phyloP scores from a whole-genome alignment of 75 land plant species.

The Pinus taeda region DNA sequence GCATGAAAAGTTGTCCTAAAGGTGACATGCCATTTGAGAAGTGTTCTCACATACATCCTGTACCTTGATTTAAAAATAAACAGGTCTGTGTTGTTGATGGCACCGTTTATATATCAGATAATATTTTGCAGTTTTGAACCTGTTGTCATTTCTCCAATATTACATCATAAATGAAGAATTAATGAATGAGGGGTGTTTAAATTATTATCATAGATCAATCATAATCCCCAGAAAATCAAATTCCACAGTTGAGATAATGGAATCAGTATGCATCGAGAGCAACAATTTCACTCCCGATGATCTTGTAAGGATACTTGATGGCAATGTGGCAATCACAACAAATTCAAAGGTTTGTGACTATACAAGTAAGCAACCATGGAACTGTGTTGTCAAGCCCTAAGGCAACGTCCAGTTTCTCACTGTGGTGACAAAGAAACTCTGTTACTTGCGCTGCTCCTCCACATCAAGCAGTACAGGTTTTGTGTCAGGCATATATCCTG shows the following conservation, averaged over 20 bases:
- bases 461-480: constrained; percentile 15
- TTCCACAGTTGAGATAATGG: constrained; percentile 64
- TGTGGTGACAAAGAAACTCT: constrained; percentile 4
- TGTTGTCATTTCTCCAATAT: too few relatives aligned
- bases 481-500: constrained; percentile 26
- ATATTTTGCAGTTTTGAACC: too few relatives aligned
- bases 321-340: constrained; percentile 62
- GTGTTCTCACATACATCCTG: too few relatives aligned
- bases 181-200: too few relatives aligned
- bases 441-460: constrained; percentile 4
- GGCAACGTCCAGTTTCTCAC: constrained; percentile 67
- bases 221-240: constrained; percentile 65
- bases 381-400: constrained; percentile 57
- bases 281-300: constrained; percentile 47
- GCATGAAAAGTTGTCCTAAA: too few relatives aligned
- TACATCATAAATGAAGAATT: too few relatives aligned
- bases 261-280: constrained; percentile 68
- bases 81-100: too few relatives aligned
- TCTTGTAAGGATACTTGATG: constrained; percentile 46
- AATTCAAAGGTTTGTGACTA: constrained; percentile 57
- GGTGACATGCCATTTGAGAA: too few relatives aligned
- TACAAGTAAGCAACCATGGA: constrained; percentile 44
- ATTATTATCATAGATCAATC: constrained; percentile 40
- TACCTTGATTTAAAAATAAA: too few relatives aligned
- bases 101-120: too few relatives aligned